Percentiles rank a stretch among this genome's conserved stretches.
Evolutionary conservation across 108 stramenopile genomes (phyloP).

Genomic region (Pseudonitzschia pungens): DNA sequence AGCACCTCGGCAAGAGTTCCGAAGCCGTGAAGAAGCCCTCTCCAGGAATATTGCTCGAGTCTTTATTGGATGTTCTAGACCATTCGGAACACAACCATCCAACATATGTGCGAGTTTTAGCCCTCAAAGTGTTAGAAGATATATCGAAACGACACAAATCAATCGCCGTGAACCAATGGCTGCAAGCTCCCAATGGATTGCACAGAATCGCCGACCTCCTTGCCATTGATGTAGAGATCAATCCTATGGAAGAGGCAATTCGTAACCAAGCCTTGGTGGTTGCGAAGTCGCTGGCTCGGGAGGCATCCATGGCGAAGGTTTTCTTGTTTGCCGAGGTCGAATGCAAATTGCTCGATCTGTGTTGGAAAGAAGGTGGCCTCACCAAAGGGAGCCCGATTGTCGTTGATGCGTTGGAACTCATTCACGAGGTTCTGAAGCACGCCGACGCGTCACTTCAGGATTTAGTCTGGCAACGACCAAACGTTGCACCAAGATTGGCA

Average conservation of each 20-base stretch:
- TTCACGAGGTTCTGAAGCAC: conserved; percentile 45
- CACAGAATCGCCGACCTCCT: conserved; percentile 71
- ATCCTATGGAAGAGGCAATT: conserved; percentile 47
- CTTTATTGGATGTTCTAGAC: conserved; percentile 49
- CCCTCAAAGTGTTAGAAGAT: conserved; percentile 50
- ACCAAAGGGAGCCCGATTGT: conserved; percentile 46
- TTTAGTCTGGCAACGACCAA: conserved; percentile 55
- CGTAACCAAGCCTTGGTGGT: conserved; percentile 67
- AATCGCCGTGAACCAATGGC: conserved; percentile 52
- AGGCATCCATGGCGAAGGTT: conserved; percentile 57
- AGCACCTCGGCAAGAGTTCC: conserved; percentile 5
- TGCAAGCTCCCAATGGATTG: conserved; percentile 77
- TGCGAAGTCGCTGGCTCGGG: conserved; percentile 47
- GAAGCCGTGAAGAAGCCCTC: conserved; percentile 8
- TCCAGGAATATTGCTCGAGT: conserved; percentile 44
- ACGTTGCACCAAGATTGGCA: conserved; percentile 54
- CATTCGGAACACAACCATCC: conserved; percentile 14
- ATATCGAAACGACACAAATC: conserved; percentile 36
- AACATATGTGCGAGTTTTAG: conserved; percentile 63
- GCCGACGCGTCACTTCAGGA: conserved; percentile 32
- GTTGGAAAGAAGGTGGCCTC: conserved; percentile 44
- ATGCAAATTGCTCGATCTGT: conserved; percentile 51
- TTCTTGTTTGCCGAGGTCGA: conserved; percentile 74
- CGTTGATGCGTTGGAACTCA: conserved; percentile 56
- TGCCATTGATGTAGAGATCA: conserved; percentile 13